Evolutionary conservation across 164 flowering plant genomes (phyloP), one percentile per base, ranked within the genome.

Genomic region (Warburgia ugandensis): DNA sequence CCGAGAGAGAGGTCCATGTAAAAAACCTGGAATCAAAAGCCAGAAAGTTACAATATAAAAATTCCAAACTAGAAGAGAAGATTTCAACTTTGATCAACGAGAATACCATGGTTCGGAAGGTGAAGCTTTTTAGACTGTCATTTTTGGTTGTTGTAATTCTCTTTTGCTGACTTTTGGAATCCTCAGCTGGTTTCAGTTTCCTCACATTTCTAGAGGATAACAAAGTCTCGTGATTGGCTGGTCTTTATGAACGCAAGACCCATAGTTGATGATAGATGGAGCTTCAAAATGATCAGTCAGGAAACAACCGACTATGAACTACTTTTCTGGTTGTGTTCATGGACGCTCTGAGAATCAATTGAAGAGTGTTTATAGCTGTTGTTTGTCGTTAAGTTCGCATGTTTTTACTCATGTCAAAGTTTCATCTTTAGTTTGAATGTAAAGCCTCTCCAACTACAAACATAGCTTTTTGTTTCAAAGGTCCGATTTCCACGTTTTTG

Each of bases 71-170:
- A 3, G 84, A 78, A 50, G 81, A 80, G 64, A 76, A 63, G 51
- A 66, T 83, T 20, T 76, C 84, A 1, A 83, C 90, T 54, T 51
- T 80, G 30, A 41, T 41, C 17, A 83, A 83, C 38, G 90, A 83
- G 44, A 83, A 83, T 54, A 52, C 60, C 30, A 83, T 78, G 91
- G 79, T 83, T 10, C 60, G 90, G 33, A 68, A 83, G 74, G 84
- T 82, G 54, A 44, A 2, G 22, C 10, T 38, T 25, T 4, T 12
- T 6, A 5, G n/a, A 19, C 5, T 13, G 16, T 11, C 16, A 4
- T 42, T 42, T n/a, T n/a, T n/a, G n/a, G n/a, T n/a, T n/a, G n/a
- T n/a, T n/a, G n/a, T n/a, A n/a, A n/a, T n/a, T n/a, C n/a, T n/a
- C n/a, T n/a, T n/a, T n/a, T n/a, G n/a, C n/a, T n/a, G n/a, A 23